Evolutionary conservation across 495 filamentous ascomycete species (phyloP).

Genomic region (Pseudotulostoma volvatum): DNA sequence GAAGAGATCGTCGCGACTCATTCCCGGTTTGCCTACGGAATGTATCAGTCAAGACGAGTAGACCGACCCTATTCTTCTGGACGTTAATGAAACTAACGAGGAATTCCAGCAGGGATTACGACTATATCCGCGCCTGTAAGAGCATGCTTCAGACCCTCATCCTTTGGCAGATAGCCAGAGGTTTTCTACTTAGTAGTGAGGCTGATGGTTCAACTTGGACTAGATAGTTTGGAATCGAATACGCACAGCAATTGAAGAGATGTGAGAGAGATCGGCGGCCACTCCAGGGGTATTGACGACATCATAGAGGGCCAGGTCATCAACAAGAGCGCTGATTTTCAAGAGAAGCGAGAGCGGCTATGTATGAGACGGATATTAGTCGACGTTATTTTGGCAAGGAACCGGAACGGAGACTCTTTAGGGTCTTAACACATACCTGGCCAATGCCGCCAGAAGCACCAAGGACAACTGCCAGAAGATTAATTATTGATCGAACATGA

Average conservation of each 20-base stretch:
- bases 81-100: slow-evolving; percentile 44
- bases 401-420: neutral
- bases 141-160: slow-evolving; percentile 77
- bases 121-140: slow-evolving; percentile 87
- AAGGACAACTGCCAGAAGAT: slow-evolving; percentile 55
- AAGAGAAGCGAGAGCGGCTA: slow-evolving; percentile 91
- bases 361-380: neutral
- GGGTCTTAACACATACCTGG: slow-evolving; percentile 42
- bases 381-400: neutral
- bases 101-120: slow-evolving; percentile 94
- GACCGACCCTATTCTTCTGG: neutral
- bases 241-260: slow-evolving; percentile 81
- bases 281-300: slow-evolving; percentile 97
- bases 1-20: slow-evolving; percentile 98
- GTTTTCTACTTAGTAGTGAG: slow-evolving; percentile 49
- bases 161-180: slow-evolving; percentile 71
- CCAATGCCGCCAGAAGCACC: slow-evolving; percentile 97
- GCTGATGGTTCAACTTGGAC: slow-evolving; percentile 10
- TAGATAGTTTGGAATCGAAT: neutral
- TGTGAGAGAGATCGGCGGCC: slow-evolving; percentile 88
- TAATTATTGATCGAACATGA: slow-evolving; percentile 13
- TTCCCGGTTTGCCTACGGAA: slow-evolving; percentile 79
- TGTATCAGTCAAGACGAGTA: slow-evolving; percentile 4
- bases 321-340: slow-evolving; percentile 69
- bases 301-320: slow-evolving; percentile 94